These are phyloP conservation scores for Papiliotrema fonsecae DNA, from an alignment of 1,284 basidiomycete genomes.

Conservation along the genomic window DNA sequence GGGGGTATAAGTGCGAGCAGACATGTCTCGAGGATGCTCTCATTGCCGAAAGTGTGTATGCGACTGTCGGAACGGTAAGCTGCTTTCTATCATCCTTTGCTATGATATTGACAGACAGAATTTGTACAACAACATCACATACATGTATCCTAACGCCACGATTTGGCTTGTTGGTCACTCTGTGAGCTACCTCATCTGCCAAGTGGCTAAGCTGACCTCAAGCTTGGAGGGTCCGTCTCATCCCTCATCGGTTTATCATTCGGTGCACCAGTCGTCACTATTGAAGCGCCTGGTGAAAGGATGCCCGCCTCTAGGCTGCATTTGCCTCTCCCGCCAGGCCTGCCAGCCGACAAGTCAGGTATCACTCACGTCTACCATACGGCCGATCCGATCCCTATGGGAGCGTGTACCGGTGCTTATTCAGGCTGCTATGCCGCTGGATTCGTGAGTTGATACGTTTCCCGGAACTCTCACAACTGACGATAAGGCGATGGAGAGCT, in stretches of 20 bases:
- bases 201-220: not conserved
- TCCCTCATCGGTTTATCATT: conserved; percentile 86
- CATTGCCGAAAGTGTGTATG: conserved; percentile 77
- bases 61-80: conserved; percentile 60
- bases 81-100: not conserved
- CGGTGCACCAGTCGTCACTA: conserved; percentile 82
- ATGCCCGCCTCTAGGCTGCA: conserved; percentile 81
- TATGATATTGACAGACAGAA: conserved; percentile 54
- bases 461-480: not conserved
- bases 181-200: conserved; percentile 18
- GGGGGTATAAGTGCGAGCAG: conserved; percentile 76
- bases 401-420: conserved; percentile 49
- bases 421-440: conserved; percentile 49
- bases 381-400: conserved; percentile 51
- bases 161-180: conserved; percentile 94
- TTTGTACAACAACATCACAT: conserved; percentile 87
- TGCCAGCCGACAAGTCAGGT: conserved; percentile 41
- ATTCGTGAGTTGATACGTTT: conserved; percentile 32
- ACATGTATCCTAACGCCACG: conserved; percentile 85
- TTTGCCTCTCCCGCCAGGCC: conserved; percentile 61
- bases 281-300: conserved; percentile 87
- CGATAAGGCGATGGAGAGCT: conserved; percentile 41
- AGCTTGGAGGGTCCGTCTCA: conserved; percentile 77
- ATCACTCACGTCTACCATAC: conserved; percentile 58
- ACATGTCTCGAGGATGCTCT: conserved; percentile 76